Conservation (phyloP, 345 rosid genomes). For the Rhizophora apiculata region DNA sequence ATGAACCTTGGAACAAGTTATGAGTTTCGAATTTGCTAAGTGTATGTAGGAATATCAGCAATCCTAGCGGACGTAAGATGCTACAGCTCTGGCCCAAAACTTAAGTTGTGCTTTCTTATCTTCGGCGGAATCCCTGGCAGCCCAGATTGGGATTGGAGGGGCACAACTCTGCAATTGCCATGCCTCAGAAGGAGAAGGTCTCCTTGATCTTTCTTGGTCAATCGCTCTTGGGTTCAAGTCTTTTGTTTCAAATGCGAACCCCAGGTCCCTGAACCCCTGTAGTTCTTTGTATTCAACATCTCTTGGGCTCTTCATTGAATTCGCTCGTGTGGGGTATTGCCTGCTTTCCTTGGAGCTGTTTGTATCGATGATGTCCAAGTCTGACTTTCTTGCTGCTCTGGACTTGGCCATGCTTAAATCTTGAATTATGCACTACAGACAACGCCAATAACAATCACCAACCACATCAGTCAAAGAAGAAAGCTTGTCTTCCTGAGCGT, state of each 20-base stretch:
- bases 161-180: conserved; percentile 34
- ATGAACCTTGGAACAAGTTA: too few species aligned
- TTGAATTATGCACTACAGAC: conserved; percentile 22
- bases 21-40: too few species aligned
- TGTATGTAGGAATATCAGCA: background rate
- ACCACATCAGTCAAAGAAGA: background rate
- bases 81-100: conserved; percentile 70
- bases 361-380: conserved; percentile 12
- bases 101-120: conserved; percentile 65
- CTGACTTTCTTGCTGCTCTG: conserved; percentile 42
- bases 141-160: conserved; percentile 43
- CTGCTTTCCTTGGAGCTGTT: conserved; percentile 21
- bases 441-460: background rate
- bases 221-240: conserved; percentile 25
- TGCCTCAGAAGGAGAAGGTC: conserved; percentile 34
- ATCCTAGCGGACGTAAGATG: conserved; percentile 42
- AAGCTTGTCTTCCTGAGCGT: background rate
- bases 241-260: conserved; percentile 38
- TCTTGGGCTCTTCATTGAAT: conserved; percentile 38
- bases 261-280: conserved; percentile 45
- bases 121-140: conserved; percentile 31
- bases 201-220: conserved; percentile 5
- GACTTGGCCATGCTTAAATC: conserved; percentile 32
- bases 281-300: conserved; percentile 36
- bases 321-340: conserved; percentile 14